Evolutionary conservation across 1,284 basidiomycete species (phyloP).

Genomic region (Hemileia vastatrix): DNA sequence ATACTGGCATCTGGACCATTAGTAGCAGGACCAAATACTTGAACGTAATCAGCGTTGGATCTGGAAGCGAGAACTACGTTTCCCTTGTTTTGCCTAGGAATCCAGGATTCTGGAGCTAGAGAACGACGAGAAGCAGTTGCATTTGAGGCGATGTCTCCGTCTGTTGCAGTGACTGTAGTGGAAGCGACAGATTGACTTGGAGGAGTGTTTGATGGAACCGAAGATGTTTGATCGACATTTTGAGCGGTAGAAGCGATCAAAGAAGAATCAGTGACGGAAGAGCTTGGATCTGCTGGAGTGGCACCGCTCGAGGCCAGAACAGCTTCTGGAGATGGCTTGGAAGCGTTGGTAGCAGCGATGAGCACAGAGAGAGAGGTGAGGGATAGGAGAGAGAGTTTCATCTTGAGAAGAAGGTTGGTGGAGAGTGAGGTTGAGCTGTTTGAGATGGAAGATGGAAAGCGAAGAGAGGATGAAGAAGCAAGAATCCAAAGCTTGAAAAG

Average conservation of each 20-base stretch:
- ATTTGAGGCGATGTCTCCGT: background rate
- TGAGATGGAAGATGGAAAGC: too few species aligned
- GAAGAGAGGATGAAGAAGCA: too few species aligned
- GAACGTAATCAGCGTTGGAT: background rate
- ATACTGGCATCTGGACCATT: background rate
- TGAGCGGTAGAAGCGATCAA: background rate
- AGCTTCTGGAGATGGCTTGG: background rate
- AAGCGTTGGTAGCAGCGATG: background rate
- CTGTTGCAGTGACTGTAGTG: background rate
- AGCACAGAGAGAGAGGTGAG: background rate
- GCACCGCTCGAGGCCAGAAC: background rate
- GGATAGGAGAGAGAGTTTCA: background rate
- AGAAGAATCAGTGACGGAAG: background rate
- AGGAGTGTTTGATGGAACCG: background rate
- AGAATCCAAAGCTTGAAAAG: too few species aligned
- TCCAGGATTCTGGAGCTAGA: background rate
- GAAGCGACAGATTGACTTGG: background rate
- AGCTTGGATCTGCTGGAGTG: background rate
- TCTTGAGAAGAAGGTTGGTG: background rate
- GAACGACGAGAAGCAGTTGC: background rate
- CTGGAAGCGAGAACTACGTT: background rate
- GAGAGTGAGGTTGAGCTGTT: background rate
- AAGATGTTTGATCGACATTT: background rate
- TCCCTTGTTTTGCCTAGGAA: background rate
- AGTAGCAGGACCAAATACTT: background rate